A percentile compares a stretch with the other conserved stretches of the same genome.
Conservation (phyloP, 148 eudicot genomes). For the Rhododendron simsii region DNA sequence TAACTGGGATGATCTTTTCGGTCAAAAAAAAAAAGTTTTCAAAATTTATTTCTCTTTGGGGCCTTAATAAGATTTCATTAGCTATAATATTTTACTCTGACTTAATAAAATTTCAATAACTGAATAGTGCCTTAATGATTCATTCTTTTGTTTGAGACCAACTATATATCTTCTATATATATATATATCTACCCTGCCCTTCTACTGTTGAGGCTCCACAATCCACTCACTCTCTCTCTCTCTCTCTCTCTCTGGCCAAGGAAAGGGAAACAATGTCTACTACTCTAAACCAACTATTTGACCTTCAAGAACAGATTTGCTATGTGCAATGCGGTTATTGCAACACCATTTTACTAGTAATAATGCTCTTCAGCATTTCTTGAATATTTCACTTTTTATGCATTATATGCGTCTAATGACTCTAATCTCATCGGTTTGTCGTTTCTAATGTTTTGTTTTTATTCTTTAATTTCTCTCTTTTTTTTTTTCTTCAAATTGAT, state of each 20-base stretch:
- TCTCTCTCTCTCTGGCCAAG: constrained; percentile 1
- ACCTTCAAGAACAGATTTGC: constrained; percentile 75
- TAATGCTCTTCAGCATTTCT: background rate
- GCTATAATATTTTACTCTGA: background rate
- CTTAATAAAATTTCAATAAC: background rate
- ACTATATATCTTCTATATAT: background rate
- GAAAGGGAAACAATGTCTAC: constrained; percentile 22
- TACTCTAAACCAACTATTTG: constrained; percentile 30
- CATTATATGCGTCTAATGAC: background rate
- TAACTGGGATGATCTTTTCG: no score
- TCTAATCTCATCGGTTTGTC: background rate
- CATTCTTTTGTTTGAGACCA: background rate
- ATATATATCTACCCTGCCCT: background rate
- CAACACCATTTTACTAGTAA: constrained; percentile 80
- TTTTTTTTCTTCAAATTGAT: background rate
- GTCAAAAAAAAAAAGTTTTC: no score
- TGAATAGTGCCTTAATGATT: background rate
- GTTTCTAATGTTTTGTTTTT: background rate
- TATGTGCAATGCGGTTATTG: constrained; percentile 84
- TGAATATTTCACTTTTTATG: background rate
- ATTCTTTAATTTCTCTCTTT: background rate
- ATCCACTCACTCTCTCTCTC: constrained; percentile 4
- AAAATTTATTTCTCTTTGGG: background rate
- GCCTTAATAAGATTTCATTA: background rate
- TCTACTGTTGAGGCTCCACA: background rate